These are phyloP conservation scores for Trametes cingulata DNA, from an alignment of 768 basidiomycete genomes.

Conservation along the genomic window DNA sequence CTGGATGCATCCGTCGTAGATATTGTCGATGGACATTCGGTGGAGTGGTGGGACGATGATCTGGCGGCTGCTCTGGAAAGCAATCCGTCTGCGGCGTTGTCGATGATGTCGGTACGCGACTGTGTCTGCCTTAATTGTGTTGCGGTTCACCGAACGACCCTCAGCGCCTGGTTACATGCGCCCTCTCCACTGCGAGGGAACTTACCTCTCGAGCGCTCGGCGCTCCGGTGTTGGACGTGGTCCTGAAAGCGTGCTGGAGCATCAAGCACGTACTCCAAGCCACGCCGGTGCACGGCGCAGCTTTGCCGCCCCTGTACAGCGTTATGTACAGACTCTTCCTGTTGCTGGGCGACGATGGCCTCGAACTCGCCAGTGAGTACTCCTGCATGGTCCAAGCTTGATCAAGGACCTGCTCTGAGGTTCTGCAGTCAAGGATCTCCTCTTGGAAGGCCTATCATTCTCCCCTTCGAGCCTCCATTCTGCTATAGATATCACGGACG, in stretches of 20 bases:
- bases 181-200: not conserved
- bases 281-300: not conserved
- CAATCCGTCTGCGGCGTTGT: constrained; percentile 11
- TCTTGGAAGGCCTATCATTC: constrained; percentile 9
- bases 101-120: constrained; percentile 18
- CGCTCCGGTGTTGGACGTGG: not conserved
- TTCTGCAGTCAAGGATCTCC: no score
- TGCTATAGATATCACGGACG: not conserved
- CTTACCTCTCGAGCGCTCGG: not conserved
- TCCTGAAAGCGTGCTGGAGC: constrained; percentile 14
- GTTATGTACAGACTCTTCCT: constrained; percentile 17
- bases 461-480: not conserved
- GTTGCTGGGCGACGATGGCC: constrained; percentile 1
- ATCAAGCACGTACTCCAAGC: constrained; percentile 3
- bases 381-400: no score
- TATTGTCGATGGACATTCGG: not conserved
- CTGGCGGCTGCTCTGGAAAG: constrained; percentile 11
- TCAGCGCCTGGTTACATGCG: constrained; percentile 1
- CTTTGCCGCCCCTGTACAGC: not conserved
- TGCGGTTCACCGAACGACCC: not conserved
- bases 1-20: constrained; percentile 25
- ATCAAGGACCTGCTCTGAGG: no score
- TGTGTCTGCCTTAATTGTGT: no score
- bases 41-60: constrained; percentile 18
- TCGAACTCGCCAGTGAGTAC: constrained; percentile 13